phyloP scores from a whole-genome alignment of 768 basidiomycete genomes.

The Pulveroboletus ravenelii region DNA sequence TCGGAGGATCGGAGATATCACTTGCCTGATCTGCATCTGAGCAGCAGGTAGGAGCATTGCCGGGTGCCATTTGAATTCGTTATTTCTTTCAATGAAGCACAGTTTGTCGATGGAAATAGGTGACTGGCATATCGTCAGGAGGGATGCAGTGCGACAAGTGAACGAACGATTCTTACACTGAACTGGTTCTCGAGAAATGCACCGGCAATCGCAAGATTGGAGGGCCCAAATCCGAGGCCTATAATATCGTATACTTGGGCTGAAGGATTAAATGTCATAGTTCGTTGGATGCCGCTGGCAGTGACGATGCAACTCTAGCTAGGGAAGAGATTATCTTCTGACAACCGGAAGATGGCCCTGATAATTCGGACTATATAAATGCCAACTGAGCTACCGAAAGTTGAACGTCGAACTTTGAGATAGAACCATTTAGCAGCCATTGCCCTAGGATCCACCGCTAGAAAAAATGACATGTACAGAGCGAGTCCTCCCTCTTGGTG shows the following conservation, averaged over 20 bases:
- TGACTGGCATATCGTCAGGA: constrained; percentile 6
- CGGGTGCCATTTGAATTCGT: constrained; percentile 50
- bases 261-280: constrained; percentile 2
- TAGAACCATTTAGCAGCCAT: neutral
- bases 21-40: constrained; percentile 50
- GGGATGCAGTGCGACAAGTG: neutral
- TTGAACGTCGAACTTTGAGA: neutral
- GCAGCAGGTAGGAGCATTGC: constrained; percentile 51
- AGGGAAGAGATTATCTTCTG: neutral
- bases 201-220: constrained; percentile 48
- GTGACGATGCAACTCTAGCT: neutral
- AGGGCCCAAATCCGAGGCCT: constrained; percentile 50
- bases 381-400: neutral
- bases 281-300: neutral
- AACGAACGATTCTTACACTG: constrained; percentile 6
- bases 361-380: neutral
- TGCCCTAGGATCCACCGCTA: neutral
- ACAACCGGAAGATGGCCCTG: neutral
- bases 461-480: neutral
- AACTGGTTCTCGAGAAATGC: constrained; percentile 41
- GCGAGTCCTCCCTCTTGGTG: too few relatives aligned
- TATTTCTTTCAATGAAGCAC: constrained; percentile 47
- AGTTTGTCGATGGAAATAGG: constrained; percentile 26
- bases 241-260: constrained; percentile 38
- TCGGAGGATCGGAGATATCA: neutral